A percentile compares a stretch with the other conserved stretches of the same genome.
phyloP scores from a whole-genome alignment of 495 filamentous ascomycete genomes.

The Chlorociboria aeruginascens region DNA sequence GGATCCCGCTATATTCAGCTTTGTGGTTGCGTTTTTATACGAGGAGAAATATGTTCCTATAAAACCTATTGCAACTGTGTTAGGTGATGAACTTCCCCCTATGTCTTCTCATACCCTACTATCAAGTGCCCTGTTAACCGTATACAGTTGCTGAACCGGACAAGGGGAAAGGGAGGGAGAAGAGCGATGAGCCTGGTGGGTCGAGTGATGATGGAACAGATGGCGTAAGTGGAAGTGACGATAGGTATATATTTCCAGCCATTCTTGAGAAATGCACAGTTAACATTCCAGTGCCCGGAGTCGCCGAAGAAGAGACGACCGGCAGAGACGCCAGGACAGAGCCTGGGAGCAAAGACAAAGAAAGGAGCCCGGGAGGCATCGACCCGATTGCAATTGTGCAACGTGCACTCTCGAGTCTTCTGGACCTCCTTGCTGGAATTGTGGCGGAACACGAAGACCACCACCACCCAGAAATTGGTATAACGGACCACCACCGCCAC shows the following conservation, averaged over 20 bases:
- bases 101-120: neutral
- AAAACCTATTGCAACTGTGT: conserved; percentile 24
- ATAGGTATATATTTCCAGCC: conserved; percentile 8
- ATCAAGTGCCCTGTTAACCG: neutral
- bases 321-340: conserved; percentile 25
- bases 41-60: conserved; percentile 34
- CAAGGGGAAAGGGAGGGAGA: conserved; percentile 26
- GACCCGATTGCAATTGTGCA: conserved; percentile 30
- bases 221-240: conserved; percentile 21
- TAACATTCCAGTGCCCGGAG: conserved; percentile 19
- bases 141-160: conserved; percentile 21
- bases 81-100: conserved; percentile 20
- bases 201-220: conserved; percentile 26
- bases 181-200: conserved; percentile 16
- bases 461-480: conserved; percentile 18
- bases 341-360: conserved; percentile 26
- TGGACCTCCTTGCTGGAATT: conserved; percentile 33
- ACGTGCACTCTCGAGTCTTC: conserved; percentile 22
- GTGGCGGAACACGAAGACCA: conserved; percentile 27
- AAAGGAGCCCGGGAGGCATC: conserved; percentile 30
- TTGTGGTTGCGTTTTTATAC: conserved; percentile 37
- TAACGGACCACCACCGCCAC: neutral
- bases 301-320: conserved; percentile 24
- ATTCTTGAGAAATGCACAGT: neutral
- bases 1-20: conserved; percentile 34